Evolutionary conservation across 140 eudicot species (phyloP), one percentile per base, ranked within the genome.

Genomic region (Bidens hawaiensis): DNA sequence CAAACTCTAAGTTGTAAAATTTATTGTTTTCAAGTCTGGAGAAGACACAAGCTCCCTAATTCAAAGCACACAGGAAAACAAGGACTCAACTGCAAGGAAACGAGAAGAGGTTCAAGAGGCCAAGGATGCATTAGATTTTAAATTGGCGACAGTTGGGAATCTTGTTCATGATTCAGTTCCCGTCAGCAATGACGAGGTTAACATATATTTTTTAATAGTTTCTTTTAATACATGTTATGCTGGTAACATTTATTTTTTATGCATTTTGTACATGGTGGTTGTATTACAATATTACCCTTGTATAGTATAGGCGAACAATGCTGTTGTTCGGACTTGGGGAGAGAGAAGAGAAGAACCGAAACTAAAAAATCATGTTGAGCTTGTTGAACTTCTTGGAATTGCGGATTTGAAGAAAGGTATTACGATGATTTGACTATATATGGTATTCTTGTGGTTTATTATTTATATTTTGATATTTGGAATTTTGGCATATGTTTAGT

Each of bases 151-250:
- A 2, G 82, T 91, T 28, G 98, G 98, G 21, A 91, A 91, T 49
- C 95, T 87, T 34, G 95, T 91, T 68, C 98, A 91, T 76, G 96
- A 87, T 79, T 77, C 98, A 4, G 96, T 91, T 52, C 96, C 96
- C 7, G 79, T 87, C 17, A 76, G 82, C 78, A 64, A 91, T 26
- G 88, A 87, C 74, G 98, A 91, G 96, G 96, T 91, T 42, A 54
- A 42, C 65, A 21, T 53, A 9, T 13, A n/a, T n/a, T 65, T 1
- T 52, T 41, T 63, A 2, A 11, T 12, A 0, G 26, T 46, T 38
- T n/a, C n/a, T n/a, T n/a, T n/a, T n/a, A n/a, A n/a, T n/a, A n/a
- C 49, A 30, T 43, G 16, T 13, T 19, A 17, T 16, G 23, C 23
- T 69, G 21, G 30, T 33, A 57, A 19, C 49, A 19, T n/a, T n/a